These are phyloP conservation scores for Myriangium duriaei DNA, from an alignment of 2,329 filamentous ascomycete genomes.

Conservation along the genomic window DNA sequence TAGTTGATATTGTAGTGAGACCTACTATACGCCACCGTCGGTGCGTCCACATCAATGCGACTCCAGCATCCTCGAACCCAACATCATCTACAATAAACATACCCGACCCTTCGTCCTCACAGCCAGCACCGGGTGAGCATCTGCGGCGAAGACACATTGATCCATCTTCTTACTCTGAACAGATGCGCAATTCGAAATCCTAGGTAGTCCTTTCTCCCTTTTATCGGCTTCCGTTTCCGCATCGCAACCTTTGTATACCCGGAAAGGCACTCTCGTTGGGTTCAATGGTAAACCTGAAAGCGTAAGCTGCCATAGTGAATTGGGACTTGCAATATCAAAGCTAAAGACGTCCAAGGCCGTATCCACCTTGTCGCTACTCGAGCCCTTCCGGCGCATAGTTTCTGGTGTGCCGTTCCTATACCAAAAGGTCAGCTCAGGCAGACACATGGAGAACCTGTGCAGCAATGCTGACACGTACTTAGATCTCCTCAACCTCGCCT, in stretches of 20 bases:
- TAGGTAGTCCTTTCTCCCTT: slow-evolving; percentile 84
- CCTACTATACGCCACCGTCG: slow-evolving; percentile 15
- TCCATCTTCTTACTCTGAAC: slow-evolving; percentile 3
- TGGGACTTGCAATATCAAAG: too few relatives aligned
- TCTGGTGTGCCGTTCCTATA: slow-evolving; percentile 92
- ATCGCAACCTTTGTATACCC: slow-evolving; percentile 85
- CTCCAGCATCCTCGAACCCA: slow-evolving; percentile 29
- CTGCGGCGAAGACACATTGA: slow-evolving; percentile 1
- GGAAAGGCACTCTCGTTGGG: slow-evolving; percentile 79
- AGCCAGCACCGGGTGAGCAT: slow-evolving; percentile 7
- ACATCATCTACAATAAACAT: slow-evolving; percentile 9
- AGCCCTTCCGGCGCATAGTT: slow-evolving; percentile 65
- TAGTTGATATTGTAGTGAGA: neutral
- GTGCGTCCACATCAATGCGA: slow-evolving; percentile 35
- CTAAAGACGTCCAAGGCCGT: too few relatives aligned
- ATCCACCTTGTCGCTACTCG: slow-evolving; percentile 77
- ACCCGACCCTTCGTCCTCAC: slow-evolving; percentile 11
- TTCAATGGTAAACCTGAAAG: slow-evolving; percentile 85
- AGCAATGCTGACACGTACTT: slow-evolving; percentile 16
- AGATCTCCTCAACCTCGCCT: slow-evolving; percentile 75
- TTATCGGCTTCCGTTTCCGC: slow-evolving; percentile 87
- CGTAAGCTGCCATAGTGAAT: slow-evolving; percentile 37
- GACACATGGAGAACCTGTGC: neutral
- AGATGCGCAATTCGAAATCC: slow-evolving; percentile 93
- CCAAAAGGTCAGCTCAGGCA: slow-evolving; percentile 42